Percentiles rank a stretch among this genome's conserved stretches.
Conservation (phyloP, 352 stramenopile genomes). For the Thraustotheca clavata region DNA sequence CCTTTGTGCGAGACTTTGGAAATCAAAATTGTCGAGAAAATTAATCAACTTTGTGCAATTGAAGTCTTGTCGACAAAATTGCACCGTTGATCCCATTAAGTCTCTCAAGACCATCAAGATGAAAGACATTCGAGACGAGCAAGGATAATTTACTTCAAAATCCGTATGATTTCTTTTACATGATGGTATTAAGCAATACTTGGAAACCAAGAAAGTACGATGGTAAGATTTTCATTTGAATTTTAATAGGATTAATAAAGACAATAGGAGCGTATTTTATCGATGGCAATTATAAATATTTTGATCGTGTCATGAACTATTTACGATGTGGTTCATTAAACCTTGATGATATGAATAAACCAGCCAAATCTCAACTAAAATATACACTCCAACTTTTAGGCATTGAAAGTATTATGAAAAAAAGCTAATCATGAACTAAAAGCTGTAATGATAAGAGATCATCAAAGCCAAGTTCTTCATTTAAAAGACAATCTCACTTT, state of each 20-base stretch:
- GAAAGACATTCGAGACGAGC: slow-evolving; percentile 13
- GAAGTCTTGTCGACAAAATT: too few species aligned
- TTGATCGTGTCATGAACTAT: slow-evolving; percentile 17
- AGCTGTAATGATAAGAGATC: too few species aligned
- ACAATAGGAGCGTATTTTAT: slow-evolving; percentile 17
- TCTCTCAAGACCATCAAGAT: background rate
- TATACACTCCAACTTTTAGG: background rate
- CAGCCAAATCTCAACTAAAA: background rate
- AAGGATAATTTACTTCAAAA: slow-evolving; percentile 8
- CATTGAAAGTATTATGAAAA: slow-evolving; percentile 13
- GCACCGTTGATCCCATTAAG: too few species aligned
- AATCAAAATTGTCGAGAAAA: too few species aligned
- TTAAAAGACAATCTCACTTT: too few species aligned
- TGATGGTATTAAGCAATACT: background rate
- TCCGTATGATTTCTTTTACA: slow-evolving; percentile 8
- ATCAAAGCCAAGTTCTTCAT: too few species aligned
- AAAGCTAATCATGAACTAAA: too few species aligned
- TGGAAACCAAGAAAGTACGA: background rate
- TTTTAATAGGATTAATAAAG: background rate
- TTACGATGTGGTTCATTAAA: slow-evolving; percentile 2
- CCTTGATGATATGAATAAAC: background rate
- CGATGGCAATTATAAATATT: background rate
- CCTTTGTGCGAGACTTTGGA: too few species aligned
- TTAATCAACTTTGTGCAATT: too few species aligned
- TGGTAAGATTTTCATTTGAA: background rate